Percentiles rank a stretch among this genome's conserved stretches.
These are phyloP conservation scores for Penicillium waksmanii DNA, from an alignment of 495 filamentous ascomycete genomes.

Conservation along the genomic window DNA sequence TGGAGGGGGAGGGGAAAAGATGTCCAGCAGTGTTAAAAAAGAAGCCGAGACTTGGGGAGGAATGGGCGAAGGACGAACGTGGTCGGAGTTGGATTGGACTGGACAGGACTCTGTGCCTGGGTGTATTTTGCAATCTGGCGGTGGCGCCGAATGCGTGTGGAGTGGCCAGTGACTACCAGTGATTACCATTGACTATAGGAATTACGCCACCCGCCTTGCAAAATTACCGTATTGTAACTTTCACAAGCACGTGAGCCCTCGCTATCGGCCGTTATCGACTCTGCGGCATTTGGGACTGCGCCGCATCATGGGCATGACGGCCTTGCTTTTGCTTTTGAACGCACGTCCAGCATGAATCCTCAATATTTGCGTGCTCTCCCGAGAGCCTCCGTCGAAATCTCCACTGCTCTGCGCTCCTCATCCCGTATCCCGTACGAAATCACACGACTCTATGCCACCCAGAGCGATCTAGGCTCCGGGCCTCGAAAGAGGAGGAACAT, in stretches of 20 bases:
- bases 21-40: slow-evolving; percentile 17
- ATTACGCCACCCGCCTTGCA: slow-evolving; percentile 6
- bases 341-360: slow-evolving; percentile 23
- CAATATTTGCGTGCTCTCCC: slow-evolving; percentile 24
- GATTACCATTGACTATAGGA: not conserved
- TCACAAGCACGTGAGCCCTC: slow-evolving; percentile 17
- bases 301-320: too few species aligned
- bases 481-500: slow-evolving; percentile 61
- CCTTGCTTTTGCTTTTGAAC: slow-evolving; percentile 5
- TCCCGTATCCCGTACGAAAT: slow-evolving; percentile 26
- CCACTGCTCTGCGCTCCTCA: slow-evolving; percentile 16
- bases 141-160: slow-evolving; percentile 8
- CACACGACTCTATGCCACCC: slow-evolving; percentile 56
- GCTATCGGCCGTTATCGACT: slow-evolving; percentile 23
- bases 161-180: slow-evolving; percentile 3
- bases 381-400: slow-evolving; percentile 18
- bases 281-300: slow-evolving; percentile 4
- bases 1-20: slow-evolving; percentile 10
- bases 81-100: slow-evolving; percentile 24
- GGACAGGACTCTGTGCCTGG: slow-evolving; percentile 16
- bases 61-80: slow-evolving; percentile 39
- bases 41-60: slow-evolving; percentile 23
- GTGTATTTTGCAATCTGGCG: slow-evolving; percentile 27
- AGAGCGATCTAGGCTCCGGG: slow-evolving; percentile 44
- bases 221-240: slow-evolving; percentile 25